A percentile compares a stretch with the other conserved stretches of the same genome.
Conservation (phyloP, 306 rosid genomes). For the apple (Malus domestica) region DNA sequence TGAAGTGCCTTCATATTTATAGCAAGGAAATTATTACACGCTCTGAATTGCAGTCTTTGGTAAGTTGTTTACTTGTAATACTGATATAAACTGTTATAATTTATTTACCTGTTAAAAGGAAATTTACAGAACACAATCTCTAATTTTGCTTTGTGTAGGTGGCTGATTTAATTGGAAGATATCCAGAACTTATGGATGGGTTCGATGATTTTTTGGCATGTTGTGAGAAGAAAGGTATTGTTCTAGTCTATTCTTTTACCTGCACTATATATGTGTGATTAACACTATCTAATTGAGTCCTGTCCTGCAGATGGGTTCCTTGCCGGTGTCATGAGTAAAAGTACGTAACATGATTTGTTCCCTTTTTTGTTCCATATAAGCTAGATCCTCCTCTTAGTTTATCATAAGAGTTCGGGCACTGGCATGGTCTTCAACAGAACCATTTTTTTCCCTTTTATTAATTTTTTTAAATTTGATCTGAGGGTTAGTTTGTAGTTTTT, state of each 20-base stretch:
- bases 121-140: conserved; percentile 6
- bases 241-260: conserved; percentile 16
- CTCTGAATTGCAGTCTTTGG: conserved; percentile 81
- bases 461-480: neutral
- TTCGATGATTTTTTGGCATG: conserved; percentile 80
- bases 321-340: conserved; percentile 94
- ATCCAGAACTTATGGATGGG: conserved; percentile 83
- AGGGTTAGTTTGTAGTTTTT: neutral
- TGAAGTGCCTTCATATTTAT: conserved; percentile 92
- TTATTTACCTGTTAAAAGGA: neutral
- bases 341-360: conserved; percentile 49
- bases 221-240: conserved; percentile 90
- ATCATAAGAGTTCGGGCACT: conserved; percentile 13
- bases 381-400: conserved; percentile 14
- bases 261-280: conserved; percentile 17
- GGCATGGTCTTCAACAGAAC: conserved; percentile 1
- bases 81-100: neutral
- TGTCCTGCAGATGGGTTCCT: conserved; percentile 85
- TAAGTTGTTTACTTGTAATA: conserved; percentile 20
- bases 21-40: conserved; percentile 91
- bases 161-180: conserved; percentile 75
- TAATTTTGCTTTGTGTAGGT: conserved; percentile 47
- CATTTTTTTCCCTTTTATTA: neutral
- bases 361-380: conserved; percentile 13
- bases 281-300: conserved; percentile 34